A percentile compares a stretch with the other conserved stretches of the same genome.
Evolutionary conservation across 768 basidiomycete species (phyloP).

Genomic region (Russula abietina): DNA sequence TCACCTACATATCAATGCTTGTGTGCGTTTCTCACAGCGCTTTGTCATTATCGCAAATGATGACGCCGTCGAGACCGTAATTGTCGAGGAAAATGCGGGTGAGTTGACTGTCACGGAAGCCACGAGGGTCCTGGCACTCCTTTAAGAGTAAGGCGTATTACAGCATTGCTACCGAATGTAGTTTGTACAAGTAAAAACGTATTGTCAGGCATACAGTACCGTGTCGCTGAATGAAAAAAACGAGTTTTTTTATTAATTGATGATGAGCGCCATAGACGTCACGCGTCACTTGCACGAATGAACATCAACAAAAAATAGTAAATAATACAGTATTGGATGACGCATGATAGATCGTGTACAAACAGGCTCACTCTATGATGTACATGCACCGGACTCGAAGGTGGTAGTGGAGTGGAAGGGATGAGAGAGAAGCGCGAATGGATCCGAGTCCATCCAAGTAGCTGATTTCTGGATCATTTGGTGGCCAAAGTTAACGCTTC

Average conservation of each 20-base stretch:
- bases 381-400: too few relatives aligned
- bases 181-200: background rate
- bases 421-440: too few relatives aligned
- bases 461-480: too few relatives aligned
- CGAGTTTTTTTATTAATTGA: too few relatives aligned
- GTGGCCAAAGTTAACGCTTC: too few relatives aligned
- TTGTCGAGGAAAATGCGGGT: slow-evolving; percentile 37
- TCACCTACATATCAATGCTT: background rate
- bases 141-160: slow-evolving; percentile 18
- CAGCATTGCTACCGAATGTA: background rate
- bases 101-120: slow-evolving; percentile 40
- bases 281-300: background rate
- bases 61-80: slow-evolving; percentile 58
- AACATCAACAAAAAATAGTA: too few relatives aligned
- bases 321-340: too few relatives aligned
- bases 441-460: too few relatives aligned
- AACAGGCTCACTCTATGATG: too few relatives aligned
- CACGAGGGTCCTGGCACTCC: slow-evolving; percentile 36
- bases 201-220: background rate
- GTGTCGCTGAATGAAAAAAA: background rate
- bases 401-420: too few relatives aligned
- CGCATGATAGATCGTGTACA: too few relatives aligned
- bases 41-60: slow-evolving; percentile 64
- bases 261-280: background rate
- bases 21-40: slow-evolving; percentile 35